Base-by-base conservation (phyloP, 2,329 filamentous ascomycete genomes). In the Fusarium phyllophilum region DNA sequence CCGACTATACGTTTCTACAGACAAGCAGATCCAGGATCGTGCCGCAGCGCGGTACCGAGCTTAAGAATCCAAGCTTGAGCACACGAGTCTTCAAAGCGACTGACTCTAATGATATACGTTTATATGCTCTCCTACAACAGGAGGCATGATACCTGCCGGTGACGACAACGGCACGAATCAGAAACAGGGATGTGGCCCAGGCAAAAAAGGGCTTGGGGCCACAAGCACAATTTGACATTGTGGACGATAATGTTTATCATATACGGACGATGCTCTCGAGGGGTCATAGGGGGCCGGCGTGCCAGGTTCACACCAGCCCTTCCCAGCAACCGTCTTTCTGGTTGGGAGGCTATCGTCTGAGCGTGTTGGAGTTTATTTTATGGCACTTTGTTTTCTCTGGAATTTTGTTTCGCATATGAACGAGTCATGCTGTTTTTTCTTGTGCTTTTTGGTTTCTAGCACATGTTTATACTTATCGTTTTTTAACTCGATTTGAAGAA, bases 1-100 rank as follows among this genome's bases (percentile, higher is more conserved):
- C 84, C 87, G 88, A 81, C 86, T 97, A 83, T 97, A 97, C 87
- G 89, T 93, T 85, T 89, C 91, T 77, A 96, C 94, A 58, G 94
- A 96, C 84, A 89, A 89, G 81, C 87, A 92, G 82, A 95, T 96
- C 77, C 90, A 93, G 79, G 90, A 94, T 73, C 88, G 93, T 64
- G 85, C 86, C 44, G 79, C 75, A 66, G 63, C 77, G 57, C 80
- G 81, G 66, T 82, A 79, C 76, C 72, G 80, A 66, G 75, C 81
- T 74, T 83, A 74, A 74, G 57, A 57, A 41, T 68, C 65, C 70
- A 59, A 66, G 67, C 73, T 76, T 77, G 65, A 69, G 34, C 39
- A 59, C 62, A 61, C 62, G 67, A 78, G 74, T 78, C 75, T 48
- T 42, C 65, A 38, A 73, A 71, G 67, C 56, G 70, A 78, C 69